These are phyloP conservation scores for Elaeis oleifera DNA, from an alignment of 202 grass and related monocot species.

Conservation along the genomic window DNA sequence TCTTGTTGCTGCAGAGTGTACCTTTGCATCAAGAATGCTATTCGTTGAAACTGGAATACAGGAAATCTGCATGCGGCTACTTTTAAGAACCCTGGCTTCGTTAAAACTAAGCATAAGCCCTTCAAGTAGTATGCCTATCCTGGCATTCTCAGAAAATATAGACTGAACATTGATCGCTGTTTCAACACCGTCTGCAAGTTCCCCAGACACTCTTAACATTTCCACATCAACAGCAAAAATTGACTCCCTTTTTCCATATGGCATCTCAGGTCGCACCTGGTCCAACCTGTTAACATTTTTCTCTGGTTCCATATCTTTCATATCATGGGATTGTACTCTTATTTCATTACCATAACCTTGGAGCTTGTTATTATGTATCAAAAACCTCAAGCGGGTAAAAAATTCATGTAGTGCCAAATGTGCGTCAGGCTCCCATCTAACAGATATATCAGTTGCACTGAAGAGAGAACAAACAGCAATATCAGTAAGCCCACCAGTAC, in stretches of 20 bases:
- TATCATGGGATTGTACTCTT: conserved; percentile 32
- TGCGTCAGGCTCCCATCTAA: conserved; percentile 89
- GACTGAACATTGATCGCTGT: conserved; percentile 81
- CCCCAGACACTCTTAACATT: conserved; percentile 72
- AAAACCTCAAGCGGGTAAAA: conserved; percentile 52
- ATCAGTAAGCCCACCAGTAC: conserved; percentile 52
- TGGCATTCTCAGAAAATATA: conserved; percentile 96
- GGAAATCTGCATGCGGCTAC: conserved; percentile 81
- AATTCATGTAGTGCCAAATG: conserved; percentile 76
- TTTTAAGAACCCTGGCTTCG: conserved; percentile 79
- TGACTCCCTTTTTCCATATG: conserved; percentile 52
- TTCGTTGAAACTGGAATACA: conserved; percentile 48
- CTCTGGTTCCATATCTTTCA: conserved; percentile 15
- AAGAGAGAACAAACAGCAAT: conserved; percentile 68
- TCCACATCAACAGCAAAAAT: conserved; percentile 93
- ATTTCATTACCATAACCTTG: conserved; percentile 45
- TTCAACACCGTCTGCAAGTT: conserved; percentile 86
- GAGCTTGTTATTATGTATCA: conserved; percentile 49
- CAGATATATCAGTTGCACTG: conserved; percentile 67
- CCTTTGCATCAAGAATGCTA: conserved; percentile 49
- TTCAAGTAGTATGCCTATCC: conserved; percentile 86
- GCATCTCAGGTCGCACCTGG: conserved; percentile 35
- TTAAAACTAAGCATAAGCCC: conserved; percentile 75
- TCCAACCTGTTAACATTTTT: conserved; percentile 14
- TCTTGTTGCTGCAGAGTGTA: conserved; percentile 47